These are phyloP conservation scores for Clonostachys rosea DNA, from an alignment of 2,329 filamentous ascomycete genomes.

Conservation along the genomic window DNA sequence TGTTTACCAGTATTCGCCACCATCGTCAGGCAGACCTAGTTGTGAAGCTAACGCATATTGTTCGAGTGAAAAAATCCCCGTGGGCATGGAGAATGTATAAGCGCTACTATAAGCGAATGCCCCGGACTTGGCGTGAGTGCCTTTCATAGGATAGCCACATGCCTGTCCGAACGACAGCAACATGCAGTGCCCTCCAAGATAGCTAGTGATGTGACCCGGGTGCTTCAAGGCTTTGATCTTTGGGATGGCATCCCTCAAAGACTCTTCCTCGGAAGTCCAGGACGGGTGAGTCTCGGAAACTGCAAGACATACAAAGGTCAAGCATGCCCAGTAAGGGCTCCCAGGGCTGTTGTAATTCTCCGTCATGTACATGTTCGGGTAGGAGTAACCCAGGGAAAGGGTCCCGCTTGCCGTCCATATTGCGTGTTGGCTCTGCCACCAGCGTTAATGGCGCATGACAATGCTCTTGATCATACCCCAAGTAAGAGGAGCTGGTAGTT, in stretches of 20 bases:
- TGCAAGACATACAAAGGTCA: conserved; percentile 71
- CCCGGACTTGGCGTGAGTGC: conserved; percentile 78
- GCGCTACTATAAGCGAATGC: conserved; percentile 73
- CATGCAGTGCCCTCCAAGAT: conserved; percentile 70
- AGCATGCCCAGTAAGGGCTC: conserved; percentile 71
- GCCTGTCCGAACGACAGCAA: conserved; percentile 72
- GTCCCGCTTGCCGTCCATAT: conserved; percentile 75
- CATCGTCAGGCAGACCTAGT: conserved; percentile 72
- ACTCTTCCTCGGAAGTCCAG: conserved; percentile 66
- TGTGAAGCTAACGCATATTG: conserved; percentile 74
- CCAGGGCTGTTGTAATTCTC: conserved; percentile 83
- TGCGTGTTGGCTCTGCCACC: conserved; percentile 72
- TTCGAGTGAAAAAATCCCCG: conserved; percentile 70
- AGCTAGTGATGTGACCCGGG: conserved; percentile 68
- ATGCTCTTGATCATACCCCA: conserved; percentile 80
- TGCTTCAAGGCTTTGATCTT: conserved; percentile 58
- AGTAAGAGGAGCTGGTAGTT: conserved; percentile 65
- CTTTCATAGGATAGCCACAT: conserved; percentile 80
- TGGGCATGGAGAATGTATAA: conserved; percentile 74
- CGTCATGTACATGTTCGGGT: conserved; percentile 69
- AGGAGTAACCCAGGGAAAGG: conserved; percentile 71
- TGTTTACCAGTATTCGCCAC: conserved; percentile 75
- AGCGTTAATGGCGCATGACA: conserved; percentile 67
- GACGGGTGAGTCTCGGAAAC: conserved; percentile 68
- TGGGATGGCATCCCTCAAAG: conserved; percentile 49